Evolutionary conservation across 2,329 filamentous ascomycete species (phyloP).

Genomic region (Mariannaea sp.): DNA sequence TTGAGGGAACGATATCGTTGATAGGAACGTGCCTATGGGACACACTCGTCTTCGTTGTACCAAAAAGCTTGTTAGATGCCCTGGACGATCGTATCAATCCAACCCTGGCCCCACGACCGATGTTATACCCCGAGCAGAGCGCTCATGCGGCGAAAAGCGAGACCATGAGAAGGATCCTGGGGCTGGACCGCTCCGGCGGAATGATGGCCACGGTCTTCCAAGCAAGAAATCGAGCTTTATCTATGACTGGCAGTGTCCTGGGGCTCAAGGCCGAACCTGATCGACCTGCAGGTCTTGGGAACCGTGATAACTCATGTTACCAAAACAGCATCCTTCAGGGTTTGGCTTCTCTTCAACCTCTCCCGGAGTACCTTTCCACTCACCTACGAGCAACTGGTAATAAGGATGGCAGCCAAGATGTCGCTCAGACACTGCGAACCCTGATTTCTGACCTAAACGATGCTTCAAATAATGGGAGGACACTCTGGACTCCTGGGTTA

Average conservation of each 20-base stretch:
- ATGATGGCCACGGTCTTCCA: conserved; percentile 63
- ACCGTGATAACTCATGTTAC: conserved; percentile 95
- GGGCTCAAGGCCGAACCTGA: conserved; percentile 48
- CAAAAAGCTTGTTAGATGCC: conserved; percentile 60
- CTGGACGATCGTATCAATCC: conserved; percentile 60
- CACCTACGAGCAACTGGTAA: conserved; percentile 42
- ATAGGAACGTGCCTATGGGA: conserved; percentile 62
- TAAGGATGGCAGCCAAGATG: conserved; percentile 41
- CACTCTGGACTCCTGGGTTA: conserved; percentile 79
- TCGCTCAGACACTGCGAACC: conserved; percentile 60
- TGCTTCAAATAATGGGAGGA: conserved; percentile 70
- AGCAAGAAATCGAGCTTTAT: conserved; percentile 61
- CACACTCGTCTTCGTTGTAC: conserved; percentile 59
- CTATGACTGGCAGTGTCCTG: conserved; percentile 53
- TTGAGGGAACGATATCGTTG: conserved; percentile 36
- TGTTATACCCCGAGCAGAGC: conserved; percentile 45
- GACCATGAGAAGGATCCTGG: conserved; percentile 65
- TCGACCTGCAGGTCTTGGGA: conserved; percentile 74
- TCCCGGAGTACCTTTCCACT: conserved; percentile 68
- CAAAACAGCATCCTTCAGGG: conserved; percentile 95
- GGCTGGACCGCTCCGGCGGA: conserved; percentile 57
- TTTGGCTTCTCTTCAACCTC: conserved; percentile 73
- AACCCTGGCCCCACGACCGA: conserved; percentile 48
- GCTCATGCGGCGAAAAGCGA: conserved; percentile 66
- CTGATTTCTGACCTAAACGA: conserved; percentile 74